Evolutionary conservation across 768 basidiomycete genomes (phyloP).

Genomic region (Leccinum longicurvipes): DNA sequence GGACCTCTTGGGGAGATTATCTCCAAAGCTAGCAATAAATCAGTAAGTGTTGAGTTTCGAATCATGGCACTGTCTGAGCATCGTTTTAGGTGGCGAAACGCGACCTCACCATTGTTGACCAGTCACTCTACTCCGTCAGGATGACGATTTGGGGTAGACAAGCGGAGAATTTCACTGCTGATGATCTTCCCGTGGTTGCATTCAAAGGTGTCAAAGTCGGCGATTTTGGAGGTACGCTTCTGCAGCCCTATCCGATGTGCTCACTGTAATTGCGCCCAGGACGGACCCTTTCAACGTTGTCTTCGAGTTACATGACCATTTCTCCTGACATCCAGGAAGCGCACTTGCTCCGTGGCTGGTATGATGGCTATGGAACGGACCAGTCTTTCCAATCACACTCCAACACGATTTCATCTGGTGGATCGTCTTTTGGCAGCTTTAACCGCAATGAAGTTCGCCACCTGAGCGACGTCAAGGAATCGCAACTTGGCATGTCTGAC

Average conservation of each 20-base stretch:
- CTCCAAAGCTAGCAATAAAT: conserved; percentile 64
- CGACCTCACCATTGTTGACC: conserved; percentile 86
- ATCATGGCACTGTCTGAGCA: conserved; percentile 1
- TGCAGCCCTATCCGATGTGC: neutral
- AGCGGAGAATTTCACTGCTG: conserved; percentile 73
- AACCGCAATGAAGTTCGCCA: conserved; percentile 72
- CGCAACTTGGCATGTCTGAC: conserved; percentile 71
- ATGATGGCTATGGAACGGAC: conserved; percentile 63
- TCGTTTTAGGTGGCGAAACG: conserved; percentile 72
- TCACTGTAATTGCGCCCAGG: conserved; percentile 41
- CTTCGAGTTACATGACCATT: conserved; percentile 74
- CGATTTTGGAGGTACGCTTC: conserved; percentile 72
- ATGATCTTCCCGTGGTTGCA: conserved; percentile 71
- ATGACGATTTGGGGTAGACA: conserved; percentile 96
- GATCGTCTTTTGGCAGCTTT: conserved; percentile 45
- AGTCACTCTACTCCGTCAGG: conserved; percentile 70
- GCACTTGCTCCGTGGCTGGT: conserved; percentile 89
- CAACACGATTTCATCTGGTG: conserved; percentile 36
- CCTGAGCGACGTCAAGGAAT: conserved; percentile 74
- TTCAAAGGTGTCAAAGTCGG: conserved; percentile 94
- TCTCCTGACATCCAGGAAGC: conserved; percentile 93
- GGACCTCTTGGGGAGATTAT: conserved; percentile 66
- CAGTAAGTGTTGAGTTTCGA: conserved; percentile 36
- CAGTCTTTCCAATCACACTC: conserved; percentile 73
- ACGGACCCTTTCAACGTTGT: conserved; percentile 80